Percentiles rank a stretch among this genome's conserved stretches.
phyloP scores from a whole-genome alignment of 345 rosid genomes.

The Euphorbia pulcherrima region DNA sequence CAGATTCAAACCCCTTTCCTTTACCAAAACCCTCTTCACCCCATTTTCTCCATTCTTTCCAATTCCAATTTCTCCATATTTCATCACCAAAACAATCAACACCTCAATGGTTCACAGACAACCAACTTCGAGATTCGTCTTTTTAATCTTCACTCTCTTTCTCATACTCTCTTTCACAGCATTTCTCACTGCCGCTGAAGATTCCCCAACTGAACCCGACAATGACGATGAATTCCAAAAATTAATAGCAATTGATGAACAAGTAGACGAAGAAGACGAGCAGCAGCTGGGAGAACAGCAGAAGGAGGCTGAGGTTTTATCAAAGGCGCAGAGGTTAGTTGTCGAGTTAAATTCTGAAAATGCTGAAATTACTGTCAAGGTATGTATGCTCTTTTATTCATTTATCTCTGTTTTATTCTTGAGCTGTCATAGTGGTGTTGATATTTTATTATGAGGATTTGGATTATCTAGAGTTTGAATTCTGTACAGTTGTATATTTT shows the following conservation, averaged over 20 bases:
- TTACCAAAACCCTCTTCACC: background rate
- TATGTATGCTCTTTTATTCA: conserved; percentile 20
- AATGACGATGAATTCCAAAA: conserved; percentile 44
- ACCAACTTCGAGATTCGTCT: conserved; percentile 42
- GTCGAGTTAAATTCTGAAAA: conserved; percentile 62
- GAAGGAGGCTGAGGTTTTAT: conserved; percentile 66
- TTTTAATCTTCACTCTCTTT: conserved; percentile 37
- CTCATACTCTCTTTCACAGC: conserved; percentile 33
- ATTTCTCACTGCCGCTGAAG: conserved; percentile 32
- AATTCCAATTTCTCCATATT: conserved; percentile 4
- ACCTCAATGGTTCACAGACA: conserved; percentile 29
- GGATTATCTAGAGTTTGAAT: too few relatives aligned
- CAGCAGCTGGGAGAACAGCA: conserved; percentile 28
- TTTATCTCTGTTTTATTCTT: too few relatives aligned
- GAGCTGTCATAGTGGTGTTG: too few relatives aligned
- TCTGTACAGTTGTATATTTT: too few relatives aligned
- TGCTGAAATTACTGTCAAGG: conserved; percentile 55
- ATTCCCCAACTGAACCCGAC: background rate
- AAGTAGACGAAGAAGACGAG: conserved; percentile 33
- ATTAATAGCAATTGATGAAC: conserved; percentile 63
- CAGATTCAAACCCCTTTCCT: conserved; percentile 2
- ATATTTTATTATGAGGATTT: too few relatives aligned
- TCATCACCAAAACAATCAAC: background rate
- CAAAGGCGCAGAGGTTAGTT: conserved; percentile 74
- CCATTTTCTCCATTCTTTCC: background rate